These are phyloP conservation scores for Plasmodium chabaudi DNA, from an alignment of 169 alveolate genomes.

Conservation along the genomic window DNA sequence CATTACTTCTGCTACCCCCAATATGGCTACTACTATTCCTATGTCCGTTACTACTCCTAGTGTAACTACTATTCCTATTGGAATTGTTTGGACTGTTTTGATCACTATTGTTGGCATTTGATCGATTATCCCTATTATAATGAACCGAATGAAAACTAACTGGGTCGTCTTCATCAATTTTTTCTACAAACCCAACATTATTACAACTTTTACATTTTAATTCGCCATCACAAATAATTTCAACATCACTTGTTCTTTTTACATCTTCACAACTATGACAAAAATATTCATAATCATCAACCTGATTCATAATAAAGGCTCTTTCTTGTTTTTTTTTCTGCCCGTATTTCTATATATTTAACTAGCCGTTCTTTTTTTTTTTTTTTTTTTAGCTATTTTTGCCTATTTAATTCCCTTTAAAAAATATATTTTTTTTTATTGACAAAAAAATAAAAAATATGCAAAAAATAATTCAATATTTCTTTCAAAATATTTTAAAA, in stretches of 20 bases:
- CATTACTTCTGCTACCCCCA: background rate
- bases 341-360: too few relatives aligned
- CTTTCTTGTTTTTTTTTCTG: too few relatives aligned
- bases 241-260: conserved; percentile 67
- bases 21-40: background rate
- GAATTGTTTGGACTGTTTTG: background rate
- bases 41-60: background rate
- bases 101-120: background rate
- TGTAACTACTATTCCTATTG: conserved; percentile 1
- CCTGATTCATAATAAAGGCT: conserved; percentile 48
- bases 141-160: conserved; percentile 50
- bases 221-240: conserved; percentile 52
- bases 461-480: too few relatives aligned
- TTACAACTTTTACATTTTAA: conserved; percentile 62
- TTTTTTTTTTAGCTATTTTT: too few relatives aligned
- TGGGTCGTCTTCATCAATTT: conserved; percentile 71
- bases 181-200: conserved; percentile 57
- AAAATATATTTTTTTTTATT: too few relatives aligned
- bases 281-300: conserved; percentile 64
- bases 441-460: too few relatives aligned
- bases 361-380: too few relatives aligned
- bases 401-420: too few relatives aligned
- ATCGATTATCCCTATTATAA: conserved; percentile 15
- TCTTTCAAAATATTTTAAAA: too few relatives aligned
- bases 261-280: conserved; percentile 76